These are phyloP conservation scores for Nakaseomyces delphensis DNA, from an alignment of 1,139 yeast genomes.

Conservation along the genomic window DNA sequence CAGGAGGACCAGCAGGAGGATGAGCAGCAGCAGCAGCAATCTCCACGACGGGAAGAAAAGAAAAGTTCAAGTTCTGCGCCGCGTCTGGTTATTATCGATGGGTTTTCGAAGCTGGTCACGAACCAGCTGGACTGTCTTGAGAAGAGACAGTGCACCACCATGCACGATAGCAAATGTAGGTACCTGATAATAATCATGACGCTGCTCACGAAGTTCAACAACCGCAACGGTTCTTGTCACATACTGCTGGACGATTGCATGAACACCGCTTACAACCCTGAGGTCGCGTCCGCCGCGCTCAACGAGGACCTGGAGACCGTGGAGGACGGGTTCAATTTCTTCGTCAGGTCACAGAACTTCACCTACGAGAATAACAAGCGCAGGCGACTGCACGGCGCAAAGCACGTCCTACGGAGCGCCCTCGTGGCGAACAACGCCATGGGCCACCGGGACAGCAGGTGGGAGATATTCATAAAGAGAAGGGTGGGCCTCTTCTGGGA, in stretches of 20 bases:
- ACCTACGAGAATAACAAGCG: background rate
- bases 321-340: constrained; percentile 20
- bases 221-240: constrained; percentile 17
- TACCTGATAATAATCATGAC: constrained; percentile 23
- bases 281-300: constrained; percentile 12
- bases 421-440: constrained; percentile 28
- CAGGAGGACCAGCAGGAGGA: too few relatives aligned
- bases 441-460: constrained; percentile 26
- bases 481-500: constrained; percentile 29
- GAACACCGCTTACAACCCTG: constrained; percentile 26
- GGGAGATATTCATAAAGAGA: constrained; percentile 27
- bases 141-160: constrained; percentile 7
- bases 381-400: constrained; percentile 14
- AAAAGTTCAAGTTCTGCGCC: background rate
- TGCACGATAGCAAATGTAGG: constrained; percentile 26
- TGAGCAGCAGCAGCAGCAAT: too few relatives aligned
- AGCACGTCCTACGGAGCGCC: constrained; percentile 26
- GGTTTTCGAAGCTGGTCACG: constrained; percentile 25
- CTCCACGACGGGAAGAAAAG: too few relatives aligned
- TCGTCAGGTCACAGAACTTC: constrained; percentile 16
- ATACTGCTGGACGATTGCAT: constrained; percentile 27
- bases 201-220: constrained; percentile 25
- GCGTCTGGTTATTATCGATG: constrained; percentile 26
- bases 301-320: constrained; percentile 17
- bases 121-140: constrained; percentile 21